Conservation (phyloP, 768 basidiomycete species). For the Podaxis mareebaensis region DNA sequence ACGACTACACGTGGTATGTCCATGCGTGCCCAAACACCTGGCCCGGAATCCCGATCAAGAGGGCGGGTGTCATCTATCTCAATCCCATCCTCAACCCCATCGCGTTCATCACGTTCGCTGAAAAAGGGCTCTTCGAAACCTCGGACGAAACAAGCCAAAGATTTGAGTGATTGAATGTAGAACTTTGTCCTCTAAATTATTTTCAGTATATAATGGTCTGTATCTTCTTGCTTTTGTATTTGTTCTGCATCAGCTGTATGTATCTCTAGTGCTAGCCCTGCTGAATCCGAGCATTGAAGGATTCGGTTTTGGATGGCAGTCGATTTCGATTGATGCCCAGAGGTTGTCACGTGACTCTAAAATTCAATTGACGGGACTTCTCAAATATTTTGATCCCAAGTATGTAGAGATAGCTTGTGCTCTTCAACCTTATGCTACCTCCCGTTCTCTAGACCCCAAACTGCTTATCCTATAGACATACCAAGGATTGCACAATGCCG, state of each 20-base stretch:
- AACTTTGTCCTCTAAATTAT: not conserved
- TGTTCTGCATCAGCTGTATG: not conserved
- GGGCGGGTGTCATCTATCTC: not conserved
- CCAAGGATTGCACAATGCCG: slow-evolving; percentile 8
- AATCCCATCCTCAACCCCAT: not conserved
- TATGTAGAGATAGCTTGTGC: not conserved
- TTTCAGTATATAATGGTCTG: not conserved
- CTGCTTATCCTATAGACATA: not conserved
- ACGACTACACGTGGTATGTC: not conserved
- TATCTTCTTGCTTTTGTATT: not conserved
- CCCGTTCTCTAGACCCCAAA: not conserved
- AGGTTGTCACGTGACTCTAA: not conserved
- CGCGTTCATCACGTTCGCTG: not conserved
- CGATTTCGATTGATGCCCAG: not conserved
- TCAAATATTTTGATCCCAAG: not conserved
- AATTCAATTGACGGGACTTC: not conserved
- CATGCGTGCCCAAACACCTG: not conserved
- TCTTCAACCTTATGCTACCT: not conserved
- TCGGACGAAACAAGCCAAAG: not conserved
- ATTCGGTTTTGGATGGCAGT: not conserved
- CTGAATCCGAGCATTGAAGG: not conserved
- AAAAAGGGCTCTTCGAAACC: not conserved
- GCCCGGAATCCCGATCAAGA: not conserved
- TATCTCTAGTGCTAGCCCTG: not conserved
- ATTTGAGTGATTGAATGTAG: not conserved